phyloP scores from a whole-genome alignment of 257 asterid genomes.

The Solanum dulcamara region DNA sequence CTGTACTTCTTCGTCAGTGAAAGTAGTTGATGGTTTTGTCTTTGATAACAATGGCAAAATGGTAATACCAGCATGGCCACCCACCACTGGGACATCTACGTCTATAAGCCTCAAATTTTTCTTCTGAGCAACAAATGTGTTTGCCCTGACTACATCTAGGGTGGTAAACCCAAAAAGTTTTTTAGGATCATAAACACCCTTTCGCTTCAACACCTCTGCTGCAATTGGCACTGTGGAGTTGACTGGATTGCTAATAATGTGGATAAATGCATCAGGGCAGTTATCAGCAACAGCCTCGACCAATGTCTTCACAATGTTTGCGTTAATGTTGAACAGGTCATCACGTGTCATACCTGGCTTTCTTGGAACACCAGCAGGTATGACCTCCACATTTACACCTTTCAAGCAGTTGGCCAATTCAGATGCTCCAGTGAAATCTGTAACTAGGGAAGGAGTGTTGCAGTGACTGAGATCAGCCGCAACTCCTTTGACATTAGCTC shows the following conservation, averaged over 20 bases:
- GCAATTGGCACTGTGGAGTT: constrained; percentile 87
- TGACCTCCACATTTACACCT: constrained; percentile 61
- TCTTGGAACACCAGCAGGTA: constrained; percentile 87
- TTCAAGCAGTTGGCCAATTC: constrained; percentile 56
- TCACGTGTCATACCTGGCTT: constrained; percentile 92
- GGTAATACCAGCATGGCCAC: constrained; percentile 86
- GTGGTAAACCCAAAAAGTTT: constrained; percentile 83
- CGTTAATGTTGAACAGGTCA: constrained; percentile 76
- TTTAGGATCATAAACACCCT: constrained; percentile 68
- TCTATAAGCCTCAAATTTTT: constrained; percentile 65
- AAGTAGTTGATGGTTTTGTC: constrained; percentile 51
- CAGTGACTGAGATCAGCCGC: constrained; percentile 88
- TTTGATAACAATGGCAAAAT: constrained; percentile 69
- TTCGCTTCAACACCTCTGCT: constrained; percentile 66
- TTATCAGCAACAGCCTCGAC: constrained; percentile 76
- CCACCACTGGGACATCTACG: constrained; percentile 71
- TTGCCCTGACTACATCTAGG: constrained; percentile 78
- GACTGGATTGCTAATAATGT: constrained; percentile 82
- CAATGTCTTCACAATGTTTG: constrained; percentile 58
- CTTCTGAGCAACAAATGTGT: constrained; percentile 61
- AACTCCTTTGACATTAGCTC: constrained; percentile 81
- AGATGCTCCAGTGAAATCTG: constrained; percentile 55
- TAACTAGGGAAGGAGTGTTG: constrained; percentile 70
- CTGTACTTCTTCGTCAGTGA: constrained; percentile 52
- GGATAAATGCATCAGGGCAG: constrained; percentile 76